Evolutionary conservation across 352 stramenopile genomes (phyloP).

Genomic region (Phytophthora vignae): DNA sequence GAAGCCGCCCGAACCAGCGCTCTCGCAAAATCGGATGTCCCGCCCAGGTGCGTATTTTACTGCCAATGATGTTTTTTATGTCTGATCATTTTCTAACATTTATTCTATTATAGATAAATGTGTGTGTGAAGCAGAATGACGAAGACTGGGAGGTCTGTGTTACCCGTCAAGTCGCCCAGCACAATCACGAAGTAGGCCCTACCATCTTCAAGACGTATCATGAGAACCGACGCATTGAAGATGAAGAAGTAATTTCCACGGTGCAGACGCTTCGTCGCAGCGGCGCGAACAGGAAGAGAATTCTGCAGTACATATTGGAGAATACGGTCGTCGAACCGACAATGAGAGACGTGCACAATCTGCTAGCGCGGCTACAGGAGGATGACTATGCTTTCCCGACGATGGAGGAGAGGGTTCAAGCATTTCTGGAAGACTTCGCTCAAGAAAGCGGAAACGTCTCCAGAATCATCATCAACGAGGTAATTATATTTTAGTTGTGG

Average conservation of each 20-base stretch:
- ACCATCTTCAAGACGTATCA: background rate
- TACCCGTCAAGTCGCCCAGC: background rate
- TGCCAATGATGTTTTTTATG: background rate
- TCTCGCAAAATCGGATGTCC: background rate
- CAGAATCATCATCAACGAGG: background rate
- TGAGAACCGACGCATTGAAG: background rate
- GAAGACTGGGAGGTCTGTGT: background rate
- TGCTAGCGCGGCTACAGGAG: background rate
- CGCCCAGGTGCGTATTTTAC: background rate
- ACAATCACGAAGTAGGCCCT: background rate
- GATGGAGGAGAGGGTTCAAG: background rate
- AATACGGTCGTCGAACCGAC: background rate
- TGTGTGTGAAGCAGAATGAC: background rate
- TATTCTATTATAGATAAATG: background rate
- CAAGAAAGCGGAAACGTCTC: background rate
- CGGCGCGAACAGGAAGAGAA: background rate
- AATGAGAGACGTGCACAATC: background rate
- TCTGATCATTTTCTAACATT: background rate
- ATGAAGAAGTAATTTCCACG: background rate
- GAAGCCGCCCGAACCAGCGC: background rate
- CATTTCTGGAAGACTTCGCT: background rate
- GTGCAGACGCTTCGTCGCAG: background rate
- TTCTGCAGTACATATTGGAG: background rate
- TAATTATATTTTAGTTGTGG: background rate
- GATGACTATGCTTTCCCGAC: background rate